phyloP scores from a whole-genome alignment of 148 eudicot species.

The Spergularia bocconei region DNA sequence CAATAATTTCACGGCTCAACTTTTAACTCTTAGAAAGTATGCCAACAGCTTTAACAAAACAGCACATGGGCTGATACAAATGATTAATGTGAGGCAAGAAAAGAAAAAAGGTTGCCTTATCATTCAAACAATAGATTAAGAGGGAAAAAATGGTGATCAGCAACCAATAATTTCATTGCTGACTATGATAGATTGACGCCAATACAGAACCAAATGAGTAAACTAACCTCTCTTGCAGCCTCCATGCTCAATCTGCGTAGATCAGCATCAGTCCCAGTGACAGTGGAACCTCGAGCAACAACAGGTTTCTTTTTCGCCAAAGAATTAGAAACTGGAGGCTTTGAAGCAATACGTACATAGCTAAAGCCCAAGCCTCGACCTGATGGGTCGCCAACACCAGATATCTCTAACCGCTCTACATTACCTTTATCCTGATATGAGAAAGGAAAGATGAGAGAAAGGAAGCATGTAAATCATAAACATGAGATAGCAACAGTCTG shows the following conservation, averaged over 20 bases:
- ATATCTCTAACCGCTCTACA: constrained; percentile 91
- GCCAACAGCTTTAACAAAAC: no score
- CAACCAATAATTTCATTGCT: no score
- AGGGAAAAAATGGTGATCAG: no score
- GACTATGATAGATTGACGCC: background rate
- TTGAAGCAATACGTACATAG: constrained; percentile 81
- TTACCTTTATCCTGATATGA: constrained; percentile 71
- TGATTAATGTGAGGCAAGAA: no score
- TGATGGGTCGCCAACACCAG: constrained; percentile 99
- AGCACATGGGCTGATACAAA: no score
- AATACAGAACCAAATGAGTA: constrained; percentile 3
- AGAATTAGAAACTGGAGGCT: constrained; percentile 75
- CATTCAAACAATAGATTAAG: no score
- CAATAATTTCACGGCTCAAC: no score
- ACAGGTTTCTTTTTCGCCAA: constrained; percentile 72
- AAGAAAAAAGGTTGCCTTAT: no score
- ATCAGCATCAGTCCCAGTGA: constrained; percentile 99
- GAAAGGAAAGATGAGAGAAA: constrained; percentile 6
- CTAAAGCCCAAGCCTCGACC: constrained; percentile 98
- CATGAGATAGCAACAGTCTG: background rate
- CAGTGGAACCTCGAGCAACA: constrained; percentile 69
- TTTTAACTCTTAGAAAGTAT: no score
- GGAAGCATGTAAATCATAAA: constrained; percentile 5
- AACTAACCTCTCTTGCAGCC: constrained; percentile 91
- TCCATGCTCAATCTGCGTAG: constrained; percentile 99